Conservation (phyloP, 2,329 filamentous ascomycete genomes). For the Nigrospora sphaerica region DNA sequence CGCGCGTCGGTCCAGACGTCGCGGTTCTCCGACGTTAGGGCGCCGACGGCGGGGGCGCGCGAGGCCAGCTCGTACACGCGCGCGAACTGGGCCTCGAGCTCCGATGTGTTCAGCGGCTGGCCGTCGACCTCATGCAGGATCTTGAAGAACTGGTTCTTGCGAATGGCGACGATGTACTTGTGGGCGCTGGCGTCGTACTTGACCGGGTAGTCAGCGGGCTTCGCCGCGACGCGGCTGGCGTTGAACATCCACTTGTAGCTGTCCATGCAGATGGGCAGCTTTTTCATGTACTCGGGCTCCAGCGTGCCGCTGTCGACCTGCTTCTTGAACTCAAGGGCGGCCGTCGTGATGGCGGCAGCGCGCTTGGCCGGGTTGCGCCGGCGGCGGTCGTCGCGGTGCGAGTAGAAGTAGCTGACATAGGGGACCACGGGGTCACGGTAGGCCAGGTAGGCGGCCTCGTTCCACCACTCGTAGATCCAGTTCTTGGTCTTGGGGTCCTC, state of each 20-base stretch:
- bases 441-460: conserved; percentile 81
- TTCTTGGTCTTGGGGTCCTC: conserved; percentile 80
- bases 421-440: conserved; percentile 96
- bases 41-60: conserved; percentile 67
- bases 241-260: conserved; percentile 99
- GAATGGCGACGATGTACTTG: conserved; percentile 81
- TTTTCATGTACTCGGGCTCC: conserved; percentile 98
- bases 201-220: conserved; percentile 72
- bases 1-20: conserved; percentile 88
- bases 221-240: conserved; percentile 74
- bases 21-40: conserved; percentile 85
- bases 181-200: conserved; percentile 72
- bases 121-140: conserved; percentile 74
- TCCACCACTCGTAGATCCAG: conserved; percentile 99
- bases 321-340: conserved; percentile 88
- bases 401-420: conserved; percentile 99
- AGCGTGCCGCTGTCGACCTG: conserved; percentile 75
- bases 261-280: conserved; percentile 95
- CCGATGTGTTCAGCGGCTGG: conserved; percentile 77
- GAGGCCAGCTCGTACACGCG: conserved; percentile 73
- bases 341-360: conserved; percentile 81
- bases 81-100: conserved; percentile 85
- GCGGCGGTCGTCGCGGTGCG: conserved; percentile 85
- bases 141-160: conserved; percentile 98
- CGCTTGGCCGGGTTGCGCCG: conserved; percentile 86